These are phyloP conservation scores for Circinella umbellata DNA, from an alignment of 371 early-diverging fungal species.

Conservation along the genomic window DNA sequence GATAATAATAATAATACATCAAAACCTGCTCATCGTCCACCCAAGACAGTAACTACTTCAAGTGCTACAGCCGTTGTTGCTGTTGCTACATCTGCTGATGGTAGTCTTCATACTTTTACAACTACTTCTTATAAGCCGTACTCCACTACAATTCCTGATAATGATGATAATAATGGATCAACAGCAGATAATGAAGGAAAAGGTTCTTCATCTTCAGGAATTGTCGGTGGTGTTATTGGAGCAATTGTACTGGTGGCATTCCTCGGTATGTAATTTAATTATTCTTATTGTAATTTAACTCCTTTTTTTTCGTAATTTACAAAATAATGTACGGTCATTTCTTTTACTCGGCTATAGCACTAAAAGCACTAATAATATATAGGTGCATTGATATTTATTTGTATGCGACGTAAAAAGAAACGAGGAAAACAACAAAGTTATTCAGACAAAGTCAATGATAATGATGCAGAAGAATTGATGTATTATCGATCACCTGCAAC, in stretches of 20 bases:
- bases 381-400: slow-evolving; percentile 13
- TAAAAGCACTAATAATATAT: not conserved
- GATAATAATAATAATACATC: not conserved
- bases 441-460: not conserved
- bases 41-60: slow-evolving; percentile 14
- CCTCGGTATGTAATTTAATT: slow-evolving; percentile 14
- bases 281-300: not conserved
- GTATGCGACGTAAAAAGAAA: slow-evolving; percentile 6
- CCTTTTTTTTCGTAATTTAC: not conserved
- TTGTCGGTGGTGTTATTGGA: slow-evolving; percentile 16
- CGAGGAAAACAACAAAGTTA: not conserved
- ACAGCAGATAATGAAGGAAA: not conserved
- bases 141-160: slow-evolving; percentile 9
- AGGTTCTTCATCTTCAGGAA: slow-evolving; percentile 7
- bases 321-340: no score
- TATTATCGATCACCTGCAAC: slow-evolving; percentile 14
- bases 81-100: slow-evolving; percentile 17
- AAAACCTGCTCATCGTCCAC: not conserved
- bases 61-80: slow-evolving; percentile 15
- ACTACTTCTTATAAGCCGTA: slow-evolving; percentile 16
- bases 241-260: slow-evolving; percentile 8
- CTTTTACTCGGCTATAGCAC: no score
- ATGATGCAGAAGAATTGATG: slow-evolving; percentile 10
- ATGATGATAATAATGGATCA: not conserved
- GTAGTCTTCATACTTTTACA: slow-evolving; percentile 13